A percentile compares a stretch with the other conserved stretches of the same genome.
These are phyloP conservation scores for Lathyrus oleraceus DNA, from an alignment of 306 rosid genomes.

Conservation along the genomic window DNA sequence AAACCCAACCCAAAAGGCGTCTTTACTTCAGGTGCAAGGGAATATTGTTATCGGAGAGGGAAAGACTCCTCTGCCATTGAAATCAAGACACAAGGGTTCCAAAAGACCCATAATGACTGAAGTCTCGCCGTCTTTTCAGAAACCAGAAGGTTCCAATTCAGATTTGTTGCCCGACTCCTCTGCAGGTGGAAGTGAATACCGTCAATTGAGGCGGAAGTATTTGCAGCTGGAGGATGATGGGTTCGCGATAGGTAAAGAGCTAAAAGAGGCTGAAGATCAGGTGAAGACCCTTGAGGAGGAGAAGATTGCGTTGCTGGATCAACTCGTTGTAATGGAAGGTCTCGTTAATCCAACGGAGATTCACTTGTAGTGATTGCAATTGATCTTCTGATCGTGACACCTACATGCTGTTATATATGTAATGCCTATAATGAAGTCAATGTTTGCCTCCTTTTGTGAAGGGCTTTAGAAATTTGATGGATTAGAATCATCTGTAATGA, in stretches of 20 bases:
- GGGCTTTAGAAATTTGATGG: constrained; percentile 33
- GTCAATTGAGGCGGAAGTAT: constrained; percentile 74
- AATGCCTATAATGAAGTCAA: constrained; percentile 25
- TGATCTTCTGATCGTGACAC: constrained; percentile 22
- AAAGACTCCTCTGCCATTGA: constrained; percentile 42
- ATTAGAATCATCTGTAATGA: constrained; percentile 14
- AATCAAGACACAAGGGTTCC: constrained; percentile 57
- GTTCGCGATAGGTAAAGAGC: constrained; percentile 63
- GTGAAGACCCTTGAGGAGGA: constrained; percentile 81
- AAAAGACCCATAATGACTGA: constrained; percentile 59
- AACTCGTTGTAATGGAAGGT: constrained; percentile 88
- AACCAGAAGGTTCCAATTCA: constrained; percentile 76
- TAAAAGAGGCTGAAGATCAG: constrained; percentile 68
- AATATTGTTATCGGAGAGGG: constrained; percentile 47
- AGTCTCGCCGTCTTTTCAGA: constrained; percentile 57
- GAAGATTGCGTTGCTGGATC: constrained; percentile 78
- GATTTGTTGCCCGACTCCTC: constrained; percentile 83
- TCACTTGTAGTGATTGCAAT: constrained; percentile 44
- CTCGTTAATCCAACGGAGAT: constrained; percentile 62
- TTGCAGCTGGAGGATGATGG: constrained; percentile 81
- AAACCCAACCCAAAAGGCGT: constrained; percentile 43
- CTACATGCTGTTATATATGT: constrained; percentile 23
- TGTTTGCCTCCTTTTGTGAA: constrained; percentile 24
- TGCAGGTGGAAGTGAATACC: constrained; percentile 69
- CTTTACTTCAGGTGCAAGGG: constrained; percentile 50